Conservation (phyloP, 139 green algal species). For the Tetratostichococcus sp. region DNA sequence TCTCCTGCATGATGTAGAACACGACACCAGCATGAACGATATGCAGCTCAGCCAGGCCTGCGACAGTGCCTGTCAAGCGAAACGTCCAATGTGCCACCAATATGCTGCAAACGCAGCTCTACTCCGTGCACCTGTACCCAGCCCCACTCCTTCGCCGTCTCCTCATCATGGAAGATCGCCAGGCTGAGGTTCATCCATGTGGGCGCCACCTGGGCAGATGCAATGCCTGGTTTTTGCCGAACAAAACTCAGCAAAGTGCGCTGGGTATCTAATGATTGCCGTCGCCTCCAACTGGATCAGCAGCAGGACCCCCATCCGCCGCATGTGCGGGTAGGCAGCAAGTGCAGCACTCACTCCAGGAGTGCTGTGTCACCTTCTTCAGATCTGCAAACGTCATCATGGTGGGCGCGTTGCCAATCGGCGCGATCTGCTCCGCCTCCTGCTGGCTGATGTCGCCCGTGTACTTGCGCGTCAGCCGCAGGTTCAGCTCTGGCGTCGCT, state of each 20-base stretch:
- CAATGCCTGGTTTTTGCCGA: no score
- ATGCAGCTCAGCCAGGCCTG: no score
- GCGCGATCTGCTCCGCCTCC: conserved; percentile 71
- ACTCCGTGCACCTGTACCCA: conserved; percentile 81
- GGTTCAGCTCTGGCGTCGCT: conserved; percentile 35
- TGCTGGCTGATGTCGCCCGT: conserved; percentile 36
- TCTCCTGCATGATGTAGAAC: conserved; percentile 71
- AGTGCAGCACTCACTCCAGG: not conserved
- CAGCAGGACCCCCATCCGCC: no score
- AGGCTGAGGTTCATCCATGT: conserved; percentile 87
- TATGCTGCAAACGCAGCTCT: no score
- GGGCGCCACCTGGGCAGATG: conserved; percentile 43
- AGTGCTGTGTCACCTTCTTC: conserved; percentile 14
- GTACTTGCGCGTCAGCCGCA: conserved; percentile 49
- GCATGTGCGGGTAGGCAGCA: not conserved
- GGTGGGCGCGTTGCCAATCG: conserved; percentile 85
- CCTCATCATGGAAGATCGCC: conserved; percentile 83
- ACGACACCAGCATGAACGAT: no score
- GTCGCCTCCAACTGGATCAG: no score
- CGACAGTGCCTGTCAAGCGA: no score
- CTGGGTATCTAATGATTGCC: no score
- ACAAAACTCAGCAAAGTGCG: no score
- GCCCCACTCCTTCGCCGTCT: conserved; percentile 60
- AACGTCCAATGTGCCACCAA: no score
- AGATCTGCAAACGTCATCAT: conserved; percentile 78